Percentiles rank a stretch among this genome's conserved stretches.
Evolutionary conservation across 371 early-diverging fungal genomes (phyloP).

Genomic region (Gilbertella persicaria): DNA sequence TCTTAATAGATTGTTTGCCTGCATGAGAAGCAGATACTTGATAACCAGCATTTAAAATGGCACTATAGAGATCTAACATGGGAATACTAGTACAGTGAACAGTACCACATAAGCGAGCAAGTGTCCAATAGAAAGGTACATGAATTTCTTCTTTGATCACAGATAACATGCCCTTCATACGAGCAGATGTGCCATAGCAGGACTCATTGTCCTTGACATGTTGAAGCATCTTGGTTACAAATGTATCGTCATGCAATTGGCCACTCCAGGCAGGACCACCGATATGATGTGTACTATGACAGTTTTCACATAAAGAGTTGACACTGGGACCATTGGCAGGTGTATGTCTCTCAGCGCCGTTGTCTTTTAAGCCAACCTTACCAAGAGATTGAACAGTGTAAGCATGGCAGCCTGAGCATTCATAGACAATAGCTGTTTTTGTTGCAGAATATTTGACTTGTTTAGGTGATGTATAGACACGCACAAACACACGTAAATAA

Average conservation of each 20-base stretch:
- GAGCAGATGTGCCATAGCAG: constrained; percentile 72
- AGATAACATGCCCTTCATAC: constrained; percentile 96
- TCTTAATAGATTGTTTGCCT: constrained; percentile 87
- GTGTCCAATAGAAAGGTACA: constrained; percentile 81
- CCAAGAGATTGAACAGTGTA: constrained; percentile 76
- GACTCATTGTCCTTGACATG: constrained; percentile 61
- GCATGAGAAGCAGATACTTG: constrained; percentile 93
- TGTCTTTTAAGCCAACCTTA: constrained; percentile 47
- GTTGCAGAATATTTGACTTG: constrained; percentile 78
- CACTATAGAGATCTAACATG: constrained; percentile 68
- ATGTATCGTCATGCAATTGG: constrained; percentile 80
- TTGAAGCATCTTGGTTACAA: constrained; percentile 74
- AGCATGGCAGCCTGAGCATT: constrained; percentile 84
- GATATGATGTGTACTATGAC: constrained; percentile 71
- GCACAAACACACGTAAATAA: constrained; percentile 98
- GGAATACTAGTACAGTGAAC: constrained; percentile 67
- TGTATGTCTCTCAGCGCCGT: constrained; percentile 58
- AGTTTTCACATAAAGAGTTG: constrained; percentile 67
- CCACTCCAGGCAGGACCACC: constrained; percentile 97
- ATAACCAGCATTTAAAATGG: constrained; percentile 92
- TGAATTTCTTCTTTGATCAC: constrained; percentile 88
- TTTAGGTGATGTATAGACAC: constrained; percentile 82
- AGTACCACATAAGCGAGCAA: constrained; percentile 62
- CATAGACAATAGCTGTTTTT: constrained; percentile 80
- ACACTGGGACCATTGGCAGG: constrained; percentile 69